Percentiles rank a stretch among this genome's conserved stretches.
Conservation (phyloP, 2,329 filamentous ascomycete genomes). For the Phyllosticta paracitricarpa region DNA sequence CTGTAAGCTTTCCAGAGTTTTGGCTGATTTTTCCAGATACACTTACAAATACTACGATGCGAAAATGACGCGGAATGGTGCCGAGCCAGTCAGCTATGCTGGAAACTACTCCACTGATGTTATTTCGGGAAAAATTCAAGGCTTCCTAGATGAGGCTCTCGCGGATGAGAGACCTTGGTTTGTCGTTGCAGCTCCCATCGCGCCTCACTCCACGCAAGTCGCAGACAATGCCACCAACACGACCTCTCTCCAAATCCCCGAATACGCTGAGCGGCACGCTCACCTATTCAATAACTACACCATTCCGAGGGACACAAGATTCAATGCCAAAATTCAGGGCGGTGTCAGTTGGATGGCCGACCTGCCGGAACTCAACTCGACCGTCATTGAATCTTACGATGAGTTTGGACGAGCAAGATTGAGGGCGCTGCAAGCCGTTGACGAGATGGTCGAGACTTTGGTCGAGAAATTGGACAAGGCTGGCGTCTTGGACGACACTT, state of each 20-base stretch:
- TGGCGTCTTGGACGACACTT: slow-evolving; percentile 39
- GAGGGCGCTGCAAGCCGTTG: slow-evolving; percentile 42
- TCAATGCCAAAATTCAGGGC: slow-evolving; percentile 51
- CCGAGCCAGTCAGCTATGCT: slow-evolving; percentile 45
- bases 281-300: slow-evolving; percentile 50
- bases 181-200: slow-evolving; percentile 54
- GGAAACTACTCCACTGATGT: slow-evolving; percentile 51
- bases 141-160: slow-evolving; percentile 52
- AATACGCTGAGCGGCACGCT: slow-evolving; percentile 39
- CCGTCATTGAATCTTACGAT: slow-evolving; percentile 42
- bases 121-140: slow-evolving; percentile 47
- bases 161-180: slow-evolving; percentile 52
- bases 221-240: slow-evolving; percentile 45
- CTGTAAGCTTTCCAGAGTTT: not conserved
- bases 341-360: slow-evolving; percentile 38
- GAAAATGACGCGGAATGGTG: slow-evolving; percentile 51
- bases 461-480: slow-evolving; percentile 32
- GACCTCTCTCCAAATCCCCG: slow-evolving; percentile 2
- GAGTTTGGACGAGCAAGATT: slow-evolving; percentile 42
- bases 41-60: slow-evolving; percentile 61
- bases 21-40: slow-evolving; percentile 20
- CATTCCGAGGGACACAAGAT: slow-evolving; percentile 53
- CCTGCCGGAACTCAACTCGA: slow-evolving; percentile 36
- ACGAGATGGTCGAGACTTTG: slow-evolving; percentile 43
- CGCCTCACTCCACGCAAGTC: slow-evolving; percentile 46